Conservation (phyloP, 164 flowering plant species). For the Hamamelis virginiana region DNA sequence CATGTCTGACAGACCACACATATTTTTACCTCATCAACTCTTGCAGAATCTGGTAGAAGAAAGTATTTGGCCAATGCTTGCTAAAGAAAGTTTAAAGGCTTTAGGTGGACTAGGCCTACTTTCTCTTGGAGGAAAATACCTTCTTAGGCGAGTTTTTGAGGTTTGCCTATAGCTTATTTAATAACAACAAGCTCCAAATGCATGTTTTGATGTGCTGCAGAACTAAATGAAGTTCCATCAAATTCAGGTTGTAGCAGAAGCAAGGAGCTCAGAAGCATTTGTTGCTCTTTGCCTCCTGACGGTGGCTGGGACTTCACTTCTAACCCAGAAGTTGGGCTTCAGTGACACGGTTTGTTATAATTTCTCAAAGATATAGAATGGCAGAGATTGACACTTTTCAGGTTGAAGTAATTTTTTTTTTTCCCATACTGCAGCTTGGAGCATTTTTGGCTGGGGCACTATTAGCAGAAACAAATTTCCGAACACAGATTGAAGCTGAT, state of each 20-base stretch:
- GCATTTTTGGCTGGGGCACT: slow-evolving; percentile 97
- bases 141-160: slow-evolving; percentile 93
- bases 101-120: slow-evolving; percentile 89
- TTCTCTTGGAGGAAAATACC: slow-evolving; percentile 85
- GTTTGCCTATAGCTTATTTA: slow-evolving; percentile 32
- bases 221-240: slow-evolving; percentile 14
- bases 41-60: slow-evolving; percentile 66
- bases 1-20: neutral
- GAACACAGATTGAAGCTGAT: slow-evolving; percentile 99
- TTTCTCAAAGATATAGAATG: neutral
- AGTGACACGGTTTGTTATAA: slow-evolving; percentile 82
- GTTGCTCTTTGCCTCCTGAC: slow-evolving; percentile 94
- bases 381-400: neutral
- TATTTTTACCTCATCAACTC: neutral
- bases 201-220: neutral
- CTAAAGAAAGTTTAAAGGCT: slow-evolving; percentile 87
- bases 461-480: slow-evolving; percentile 94
- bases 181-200: neutral
- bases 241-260: slow-evolving; percentile 90
- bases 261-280: slow-evolving; percentile 98
- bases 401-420: slow-evolving; percentile 6
- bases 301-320: slow-evolving; percentile 93
- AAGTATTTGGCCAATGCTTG: slow-evolving; percentile 94
- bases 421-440: slow-evolving; percentile 71
- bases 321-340: slow-evolving; percentile 90